Evolutionary conservation across 140 eudicot genomes (phyloP), one percentile per base, ranked within the genome.

Genomic region (Ambrosia hybrid): DNA sequence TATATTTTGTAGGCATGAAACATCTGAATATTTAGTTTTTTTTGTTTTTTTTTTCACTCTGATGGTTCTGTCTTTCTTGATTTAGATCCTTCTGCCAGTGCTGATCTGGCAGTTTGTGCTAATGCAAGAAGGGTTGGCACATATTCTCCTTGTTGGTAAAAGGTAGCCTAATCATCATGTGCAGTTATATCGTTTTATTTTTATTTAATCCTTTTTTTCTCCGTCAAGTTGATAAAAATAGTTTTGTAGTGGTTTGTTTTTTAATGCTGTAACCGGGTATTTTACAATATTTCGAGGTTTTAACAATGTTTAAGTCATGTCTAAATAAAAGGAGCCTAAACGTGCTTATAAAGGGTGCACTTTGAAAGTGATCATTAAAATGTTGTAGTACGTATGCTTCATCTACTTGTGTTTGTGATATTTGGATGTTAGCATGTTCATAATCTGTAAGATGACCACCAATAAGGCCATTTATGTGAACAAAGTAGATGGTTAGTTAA

Each of bases 91-190:
- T 56, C 90, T 70, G 99, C 92, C 37, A 84, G 99, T 75, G 99
- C 99, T 73, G 99, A 94, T 81, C 76, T 94, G 70, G 99, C 95
- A 17, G 97, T n/a, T 94, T 74, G 80, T 94, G 73, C 68, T 94
- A 63, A 94, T 94, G 99, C 99, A 94, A 86, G 99, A 94, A 79
- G 99, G 99, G 56, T 81, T 94, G 78, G 92, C 97, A 7, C 85
- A 90, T 75, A 78, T 94, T 63, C 77, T 94, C 33, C 95, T 94
- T 51, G 83, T 94, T 46, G 99, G 99, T 59, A 94, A 83, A 90
- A 94, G 97, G 99, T 93, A 87, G 14, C 39, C 6, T 60, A 55
- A 53, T 26, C 34, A 3, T 33, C 8, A 57, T 51, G 9, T 21
- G 56, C 33, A 33, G 45, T 34, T n/a, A 6, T 48, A 17, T 68